Evolutionary conservation across 1,284 basidiomycete species (phyloP), one percentile per base, ranked within the genome.

Genomic region (Ceratobasidium sp.): DNA sequence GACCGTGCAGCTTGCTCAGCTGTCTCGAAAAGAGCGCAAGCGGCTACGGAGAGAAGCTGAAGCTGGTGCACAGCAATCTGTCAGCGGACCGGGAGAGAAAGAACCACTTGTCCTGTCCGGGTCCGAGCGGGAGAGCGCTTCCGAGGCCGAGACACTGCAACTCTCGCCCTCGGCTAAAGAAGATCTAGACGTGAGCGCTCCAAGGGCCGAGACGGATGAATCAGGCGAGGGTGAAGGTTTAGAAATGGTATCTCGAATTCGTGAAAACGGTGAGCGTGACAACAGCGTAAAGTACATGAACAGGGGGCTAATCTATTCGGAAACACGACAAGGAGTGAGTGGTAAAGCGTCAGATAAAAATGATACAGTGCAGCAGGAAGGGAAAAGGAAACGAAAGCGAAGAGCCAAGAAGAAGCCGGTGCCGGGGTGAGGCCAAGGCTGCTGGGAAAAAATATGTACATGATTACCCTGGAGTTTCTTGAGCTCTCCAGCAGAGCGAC

Each of bases 301-400:
- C n/a, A 17, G 26, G 33, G 28, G 31, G 31, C 51, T 61, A 51
- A 60, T 73, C 68, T 73, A 60, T 61, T 35, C 28, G 54, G 35
- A n/a, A n/a, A 45, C 68, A 69, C 37, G 37, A 56, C 31, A 61
- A 68, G 35, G 54, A 69, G 67, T 64, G 61, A 64, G 49, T 23
- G 67, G 33, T 20, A 56, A 47, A 42, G 37, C 37, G 33, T 35
- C 56, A 49, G 53, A 64, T 47, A 42, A 61, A 61, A 51, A 42
- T 35, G 56, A 73, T 73, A 73, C 68, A 73, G 42, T 73, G 26
- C 68, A 61, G 26, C 39, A 60, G 26, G 67, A 35, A 69, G 53
- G 67, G n/a, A 73, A 49, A 28, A 73, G 35, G 68, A 73, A 73
- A 73, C 68, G 68, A 73, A 73, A 73, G 28, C 68, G 68, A 61